Percentiles rank a stretch among this genome's conserved stretches.
These are phyloP conservation scores for Trypanosoma avium DNA, from an alignment of 208 protist genomes.

Conservation along the genomic window DNA sequence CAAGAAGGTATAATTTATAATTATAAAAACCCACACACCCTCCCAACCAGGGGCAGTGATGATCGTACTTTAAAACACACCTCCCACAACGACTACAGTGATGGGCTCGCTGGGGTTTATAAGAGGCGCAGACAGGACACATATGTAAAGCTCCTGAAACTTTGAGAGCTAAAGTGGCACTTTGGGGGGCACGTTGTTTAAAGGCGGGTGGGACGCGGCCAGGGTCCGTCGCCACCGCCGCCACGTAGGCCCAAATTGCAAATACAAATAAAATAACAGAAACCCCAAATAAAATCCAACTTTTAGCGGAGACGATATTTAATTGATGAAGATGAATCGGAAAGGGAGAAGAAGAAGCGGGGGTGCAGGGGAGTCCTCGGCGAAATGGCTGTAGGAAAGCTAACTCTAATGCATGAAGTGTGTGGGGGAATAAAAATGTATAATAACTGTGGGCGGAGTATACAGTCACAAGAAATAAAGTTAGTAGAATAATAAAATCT, in stretches of 20 bases:
- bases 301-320: conserved; percentile 22
- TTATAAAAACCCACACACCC: conserved; percentile 93
- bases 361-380: too few species aligned
- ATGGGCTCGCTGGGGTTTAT: conserved; percentile 85
- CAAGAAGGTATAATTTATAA: conserved; percentile 89
- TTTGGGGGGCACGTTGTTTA: conserved; percentile 55
- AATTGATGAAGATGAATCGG: conserved; percentile 22
- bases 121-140: conserved; percentile 83
- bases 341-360: conserved; percentile 27
- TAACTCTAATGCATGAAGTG: conserved; percentile 32
- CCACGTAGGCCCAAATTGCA: conserved; percentile 69
- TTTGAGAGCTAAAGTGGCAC: conserved; percentile 60
- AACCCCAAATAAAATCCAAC: conserved; percentile 59
- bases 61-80: conserved; percentile 92
- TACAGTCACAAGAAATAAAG: conserved; percentile 51
- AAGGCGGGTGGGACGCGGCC: conserved; percentile 77
- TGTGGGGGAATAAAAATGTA: conserved; percentile 72
- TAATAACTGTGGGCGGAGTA: conserved; percentile 82
- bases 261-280: conserved; percentile 63
- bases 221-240: conserved; percentile 62
- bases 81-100: conserved; percentile 89
- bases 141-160: conserved; percentile 46
- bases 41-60: conserved; percentile 93
- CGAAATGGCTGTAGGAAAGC: conserved; percentile 26
- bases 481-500: conserved; percentile 56